These are phyloP conservation scores for Trametes meyenii DNA, from an alignment of 768 basidiomycete genomes.

Conservation along the genomic window DNA sequence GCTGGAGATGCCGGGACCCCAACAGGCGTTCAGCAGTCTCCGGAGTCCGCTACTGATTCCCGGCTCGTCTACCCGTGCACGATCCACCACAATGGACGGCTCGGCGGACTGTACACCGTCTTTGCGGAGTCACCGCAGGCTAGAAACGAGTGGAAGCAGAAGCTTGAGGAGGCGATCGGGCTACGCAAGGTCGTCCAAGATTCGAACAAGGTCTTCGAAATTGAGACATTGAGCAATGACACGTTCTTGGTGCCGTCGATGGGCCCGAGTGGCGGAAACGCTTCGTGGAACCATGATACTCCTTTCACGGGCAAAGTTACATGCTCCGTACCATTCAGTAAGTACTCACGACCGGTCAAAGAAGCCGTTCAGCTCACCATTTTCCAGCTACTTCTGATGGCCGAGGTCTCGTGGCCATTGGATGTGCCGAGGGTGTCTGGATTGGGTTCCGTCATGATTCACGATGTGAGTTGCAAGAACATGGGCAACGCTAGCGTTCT, in stretches of 20 bases:
- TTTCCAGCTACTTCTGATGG: constrained; percentile 76
- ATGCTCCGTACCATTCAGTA: constrained; percentile 92
- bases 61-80: constrained; percentile 86
- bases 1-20: constrained; percentile 29
- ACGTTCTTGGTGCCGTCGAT: constrained; percentile 83
- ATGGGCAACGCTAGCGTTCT: background rate
- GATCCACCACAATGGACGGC: constrained; percentile 84
- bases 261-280: constrained; percentile 43
- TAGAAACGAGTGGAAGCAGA: constrained; percentile 86
- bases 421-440: constrained; percentile 95
- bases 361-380: background rate
- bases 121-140: constrained; percentile 82
- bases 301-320: constrained; percentile 85
- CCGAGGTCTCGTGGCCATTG: constrained; percentile 86
- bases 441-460: constrained; percentile 92
- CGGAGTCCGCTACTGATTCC: constrained; percentile 58
- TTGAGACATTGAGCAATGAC: constrained; percentile 85
- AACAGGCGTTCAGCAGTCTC: constrained; percentile 35
- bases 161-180: constrained; percentile 86
- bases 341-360: constrained; percentile 17
- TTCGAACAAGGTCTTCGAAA: constrained; percentile 92
- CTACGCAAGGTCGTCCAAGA: constrained; percentile 87
- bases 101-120: constrained; percentile 83
- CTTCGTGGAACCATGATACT: constrained; percentile 70
- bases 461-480: constrained; percentile 54